A percentile compares a stretch with the other conserved stretches of the same genome.
Conservation (phyloP, 2,329 filamentous ascomycete species). For the Cladosporium colombiae region DNA sequence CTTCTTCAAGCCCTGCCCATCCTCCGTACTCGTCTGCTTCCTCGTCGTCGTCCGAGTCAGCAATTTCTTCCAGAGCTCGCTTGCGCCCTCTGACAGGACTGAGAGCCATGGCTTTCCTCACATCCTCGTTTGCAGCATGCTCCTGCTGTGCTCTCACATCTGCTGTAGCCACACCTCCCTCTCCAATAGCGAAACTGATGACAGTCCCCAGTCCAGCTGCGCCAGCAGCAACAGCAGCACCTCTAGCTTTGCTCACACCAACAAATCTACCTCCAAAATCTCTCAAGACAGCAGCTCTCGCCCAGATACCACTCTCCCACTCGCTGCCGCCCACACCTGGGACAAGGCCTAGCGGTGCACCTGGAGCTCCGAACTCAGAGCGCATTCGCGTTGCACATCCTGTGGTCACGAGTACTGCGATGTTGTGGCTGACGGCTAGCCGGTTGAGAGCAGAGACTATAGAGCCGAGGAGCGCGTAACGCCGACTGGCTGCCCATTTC, state of each 20-base stretch:
- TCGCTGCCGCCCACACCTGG: slow-evolving; percentile 73
- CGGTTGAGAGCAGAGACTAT: slow-evolving; percentile 64
- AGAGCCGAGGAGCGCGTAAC: slow-evolving; percentile 65
- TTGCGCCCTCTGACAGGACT: slow-evolving; percentile 47
- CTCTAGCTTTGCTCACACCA: slow-evolving; percentile 48
- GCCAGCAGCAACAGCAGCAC: slow-evolving; percentile 42
- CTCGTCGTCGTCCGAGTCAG: slow-evolving; percentile 63
- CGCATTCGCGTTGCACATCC: slow-evolving; percentile 83
- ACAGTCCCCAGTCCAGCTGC: slow-evolving; percentile 45
- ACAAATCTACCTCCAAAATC: slow-evolving; percentile 59
- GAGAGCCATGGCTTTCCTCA: slow-evolving; percentile 14
- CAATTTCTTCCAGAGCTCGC: slow-evolving; percentile 58
- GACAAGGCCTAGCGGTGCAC: slow-evolving; percentile 56
- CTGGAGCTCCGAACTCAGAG: slow-evolving; percentile 33
- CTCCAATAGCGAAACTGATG: slow-evolving; percentile 53
- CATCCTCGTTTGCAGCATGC: not conserved
- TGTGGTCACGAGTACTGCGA: slow-evolving; percentile 74
- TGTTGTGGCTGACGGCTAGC: slow-evolving; percentile 69
- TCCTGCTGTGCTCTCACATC: not conserved
- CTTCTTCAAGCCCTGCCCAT: slow-evolving; percentile 68
- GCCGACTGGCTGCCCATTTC: slow-evolving; percentile 51
- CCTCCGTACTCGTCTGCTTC: slow-evolving; percentile 70
- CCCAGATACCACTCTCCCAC: slow-evolving; percentile 79
- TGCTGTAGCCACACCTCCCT: slow-evolving; percentile 28
- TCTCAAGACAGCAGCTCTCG: slow-evolving; percentile 74